Conservation (phyloP, 176 grass and related monocot genomes). For the Oryza glaberrima region DNA sequence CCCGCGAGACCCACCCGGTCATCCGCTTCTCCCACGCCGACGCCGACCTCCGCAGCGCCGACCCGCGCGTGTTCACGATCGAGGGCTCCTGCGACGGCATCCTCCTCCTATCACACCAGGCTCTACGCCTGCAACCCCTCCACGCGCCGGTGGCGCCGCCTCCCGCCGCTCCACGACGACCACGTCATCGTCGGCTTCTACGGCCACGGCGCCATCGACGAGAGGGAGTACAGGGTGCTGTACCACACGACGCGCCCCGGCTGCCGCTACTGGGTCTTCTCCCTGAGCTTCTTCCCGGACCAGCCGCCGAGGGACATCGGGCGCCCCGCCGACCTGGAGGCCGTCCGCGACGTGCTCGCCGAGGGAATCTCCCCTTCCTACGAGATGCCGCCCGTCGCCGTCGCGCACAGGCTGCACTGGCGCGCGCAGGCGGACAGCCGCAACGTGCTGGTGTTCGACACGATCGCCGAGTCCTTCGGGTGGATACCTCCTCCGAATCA, state of each 20-base stretch:
- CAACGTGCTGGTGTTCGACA: too few relatives aligned
- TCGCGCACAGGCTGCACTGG: not conserved
- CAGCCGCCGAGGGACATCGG: not conserved
- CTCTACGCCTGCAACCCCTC: constrained; percentile 39
- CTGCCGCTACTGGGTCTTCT: constrained; percentile 12
- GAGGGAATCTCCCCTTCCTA: not conserved
- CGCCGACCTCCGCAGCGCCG: not conserved
- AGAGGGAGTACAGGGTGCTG: constrained; percentile 13
- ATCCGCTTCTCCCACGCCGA: not conserved
- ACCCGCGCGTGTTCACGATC: constrained; percentile 8
- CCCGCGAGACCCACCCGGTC: not conserved
- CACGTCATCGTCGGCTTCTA: constrained; percentile 23
- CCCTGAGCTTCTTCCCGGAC: not conserved
- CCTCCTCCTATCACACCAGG: not conserved
- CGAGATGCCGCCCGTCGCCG: not conserved
- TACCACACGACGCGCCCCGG: not conserved
- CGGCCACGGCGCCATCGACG: not conserved
- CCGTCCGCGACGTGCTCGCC: not conserved
- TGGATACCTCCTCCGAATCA: too few relatives aligned
- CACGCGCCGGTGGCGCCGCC: constrained; percentile 21
- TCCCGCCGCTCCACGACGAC: constrained; percentile 1
- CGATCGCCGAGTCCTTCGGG: too few relatives aligned
- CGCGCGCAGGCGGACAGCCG: too few relatives aligned
- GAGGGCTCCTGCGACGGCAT: constrained; percentile 32
- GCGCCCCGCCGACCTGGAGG: not conserved